Evolutionary conservation across 768 basidiomycete species (phyloP).

Genomic region (Lactarius indigo): DNA sequence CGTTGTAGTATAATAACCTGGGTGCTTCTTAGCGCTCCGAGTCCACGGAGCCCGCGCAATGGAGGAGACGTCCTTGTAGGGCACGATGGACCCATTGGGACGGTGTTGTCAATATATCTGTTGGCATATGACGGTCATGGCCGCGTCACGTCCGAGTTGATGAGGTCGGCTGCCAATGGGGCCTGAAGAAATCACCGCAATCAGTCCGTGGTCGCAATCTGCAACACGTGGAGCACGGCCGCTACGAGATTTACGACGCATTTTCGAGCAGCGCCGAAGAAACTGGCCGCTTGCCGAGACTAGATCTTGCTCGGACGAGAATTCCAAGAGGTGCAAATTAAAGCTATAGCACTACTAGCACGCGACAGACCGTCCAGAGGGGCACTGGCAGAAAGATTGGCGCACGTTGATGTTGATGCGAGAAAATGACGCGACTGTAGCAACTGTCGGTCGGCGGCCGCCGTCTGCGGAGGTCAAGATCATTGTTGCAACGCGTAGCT

Average conservation of each 20-base stretch:
- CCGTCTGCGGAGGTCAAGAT: background rate
- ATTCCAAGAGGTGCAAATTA: background rate
- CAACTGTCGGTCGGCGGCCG: no score
- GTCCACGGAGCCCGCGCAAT: background rate
- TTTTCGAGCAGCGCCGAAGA: background rate
- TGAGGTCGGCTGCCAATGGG: background rate
- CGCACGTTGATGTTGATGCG: background rate
- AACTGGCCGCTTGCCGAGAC: background rate
- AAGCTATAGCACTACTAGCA: background rate
- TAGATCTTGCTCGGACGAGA: background rate
- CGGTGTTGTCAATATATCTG: background rate
- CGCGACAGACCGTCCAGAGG: background rate
- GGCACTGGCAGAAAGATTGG: background rate
- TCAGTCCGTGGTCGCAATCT: constrained; percentile 3
- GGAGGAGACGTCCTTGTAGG: background rate
- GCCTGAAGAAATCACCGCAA: background rate
- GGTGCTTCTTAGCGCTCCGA: background rate
- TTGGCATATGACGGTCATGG: background rate
- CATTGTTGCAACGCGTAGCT: background rate
- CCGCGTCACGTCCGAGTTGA: background rate
- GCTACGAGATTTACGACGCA: background rate
- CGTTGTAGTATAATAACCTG: background rate
- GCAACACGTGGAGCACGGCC: background rate
- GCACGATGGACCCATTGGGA: background rate
- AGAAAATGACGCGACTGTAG: background rate